phyloP scores from a whole-genome alignment of 1,139 yeast species.

The Meyerozyma carpophila region DNA sequence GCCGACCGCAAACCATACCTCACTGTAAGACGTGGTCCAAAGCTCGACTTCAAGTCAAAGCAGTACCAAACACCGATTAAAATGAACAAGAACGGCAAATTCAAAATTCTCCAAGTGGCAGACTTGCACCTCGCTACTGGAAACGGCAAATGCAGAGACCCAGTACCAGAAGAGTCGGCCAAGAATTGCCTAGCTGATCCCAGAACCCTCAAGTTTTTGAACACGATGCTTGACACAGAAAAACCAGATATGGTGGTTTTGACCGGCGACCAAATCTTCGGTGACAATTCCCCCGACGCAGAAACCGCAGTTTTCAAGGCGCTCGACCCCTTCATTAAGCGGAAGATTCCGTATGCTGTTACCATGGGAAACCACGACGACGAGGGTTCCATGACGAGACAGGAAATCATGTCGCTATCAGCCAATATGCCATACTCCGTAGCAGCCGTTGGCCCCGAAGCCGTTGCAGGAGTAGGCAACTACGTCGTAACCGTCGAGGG shows the following conservation, averaged over 20 bases:
- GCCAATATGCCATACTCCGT: conserved; percentile 61
- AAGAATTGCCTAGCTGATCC: conserved; percentile 68
- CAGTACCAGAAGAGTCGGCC: conserved; percentile 43
- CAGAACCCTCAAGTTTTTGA: conserved; percentile 58
- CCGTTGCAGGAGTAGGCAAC: conserved; percentile 76
- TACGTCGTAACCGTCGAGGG: conserved; percentile 53
- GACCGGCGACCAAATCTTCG: conserved; percentile 84
- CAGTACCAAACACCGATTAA: conserved; percentile 21
- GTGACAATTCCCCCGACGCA: conserved; percentile 67
- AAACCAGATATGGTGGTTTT: conserved; percentile 75
- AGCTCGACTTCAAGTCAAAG: conserved; percentile 17
- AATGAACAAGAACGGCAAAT: conserved; percentile 37
- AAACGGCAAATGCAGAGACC: conserved; percentile 68
- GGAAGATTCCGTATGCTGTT: conserved; percentile 74
- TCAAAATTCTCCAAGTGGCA: conserved; percentile 79
- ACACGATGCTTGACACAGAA: conserved; percentile 60
- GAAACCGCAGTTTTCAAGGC: conserved; percentile 76
- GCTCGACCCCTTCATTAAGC: conserved; percentile 59
- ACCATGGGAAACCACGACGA: conserved; percentile 82
- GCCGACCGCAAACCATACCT: conserved; percentile 19
- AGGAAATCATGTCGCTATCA: conserved; percentile 54
- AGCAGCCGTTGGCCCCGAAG: conserved; percentile 57
- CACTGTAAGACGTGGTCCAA: conserved; percentile 25
- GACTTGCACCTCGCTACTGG: conserved; percentile 84
- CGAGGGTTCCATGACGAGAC: conserved; percentile 64